These are phyloP conservation scores for Coprinellus micaceus DNA, from an alignment of 768 basidiomycete species.

Conservation along the genomic window DNA sequence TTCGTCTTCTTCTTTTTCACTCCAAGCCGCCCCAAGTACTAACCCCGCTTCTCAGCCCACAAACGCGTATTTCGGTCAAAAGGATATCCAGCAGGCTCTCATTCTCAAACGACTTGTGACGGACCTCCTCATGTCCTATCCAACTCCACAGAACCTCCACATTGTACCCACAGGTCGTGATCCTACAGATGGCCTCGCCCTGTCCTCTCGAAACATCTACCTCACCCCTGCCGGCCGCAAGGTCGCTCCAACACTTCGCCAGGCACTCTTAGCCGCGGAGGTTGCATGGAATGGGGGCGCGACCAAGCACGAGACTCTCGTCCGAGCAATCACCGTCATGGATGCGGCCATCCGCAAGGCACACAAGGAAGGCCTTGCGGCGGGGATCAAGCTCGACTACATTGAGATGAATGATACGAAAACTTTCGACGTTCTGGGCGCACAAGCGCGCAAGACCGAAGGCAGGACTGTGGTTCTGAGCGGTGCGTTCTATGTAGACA, in stretches of 20 bases:
- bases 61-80: conserved; percentile 93
- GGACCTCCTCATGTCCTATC: conserved; percentile 81
- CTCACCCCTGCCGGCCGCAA: conserved; percentile 60
- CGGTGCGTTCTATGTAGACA: conserved; percentile 82
- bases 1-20: conserved; percentile 28
- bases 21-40: conserved; percentile 1
- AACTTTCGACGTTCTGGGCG: conserved; percentile 62
- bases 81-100: conserved; percentile 95
- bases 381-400: conserved; percentile 74
- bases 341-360: conserved; percentile 27
- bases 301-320: conserved; percentile 43
- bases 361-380: conserved; percentile 29
- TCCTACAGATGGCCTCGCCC: conserved; percentile 62
- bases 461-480: conserved; percentile 62
- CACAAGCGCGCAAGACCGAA: conserved; percentile 23
- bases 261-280: conserved; percentile 61
- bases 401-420: conserved; percentile 82
- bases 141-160: conserved; percentile 66
- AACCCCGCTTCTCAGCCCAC: conserved; percentile 58
- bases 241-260: conserved; percentile 65
- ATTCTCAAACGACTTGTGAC: conserved; percentile 72
- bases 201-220: conserved; percentile 90
- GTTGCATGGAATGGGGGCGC: conserved; percentile 49
- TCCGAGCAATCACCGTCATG: conserved; percentile 40
- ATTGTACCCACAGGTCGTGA: conserved; percentile 86